Evolutionary conservation across 2,329 filamentous ascomycete genomes (phyloP).

Genomic region (Aspergillus ustus): DNA sequence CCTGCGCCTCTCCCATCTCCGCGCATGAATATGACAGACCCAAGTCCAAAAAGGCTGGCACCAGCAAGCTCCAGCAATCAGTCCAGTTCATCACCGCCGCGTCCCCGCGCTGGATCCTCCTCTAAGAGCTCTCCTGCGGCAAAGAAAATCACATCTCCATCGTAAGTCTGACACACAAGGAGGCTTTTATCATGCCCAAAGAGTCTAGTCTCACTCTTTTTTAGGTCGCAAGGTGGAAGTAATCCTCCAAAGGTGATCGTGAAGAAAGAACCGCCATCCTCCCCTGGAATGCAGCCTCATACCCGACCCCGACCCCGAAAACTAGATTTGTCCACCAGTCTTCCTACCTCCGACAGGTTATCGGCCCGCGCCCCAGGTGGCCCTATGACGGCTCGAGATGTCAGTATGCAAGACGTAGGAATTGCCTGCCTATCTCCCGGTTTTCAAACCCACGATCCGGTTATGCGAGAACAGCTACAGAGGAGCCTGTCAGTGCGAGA

Average conservation of each 20-base stretch:
- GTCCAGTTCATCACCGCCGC: slow-evolving; percentile 40
- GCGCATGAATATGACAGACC: slow-evolving; percentile 46
- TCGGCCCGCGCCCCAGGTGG: slow-evolving; percentile 70
- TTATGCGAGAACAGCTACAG: slow-evolving; percentile 93
- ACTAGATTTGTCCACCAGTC: slow-evolving; percentile 51
- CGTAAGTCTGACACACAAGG: slow-evolving; percentile 48
- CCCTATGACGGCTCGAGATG: slow-evolving; percentile 75
- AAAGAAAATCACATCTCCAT: slow-evolving; percentile 46
- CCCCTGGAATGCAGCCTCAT: slow-evolving; percentile 73
- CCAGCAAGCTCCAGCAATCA: slow-evolving; percentile 40
- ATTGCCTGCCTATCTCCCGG: slow-evolving; percentile 93
- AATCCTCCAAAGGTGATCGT: slow-evolving; percentile 81
- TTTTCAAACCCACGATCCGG: slow-evolving; percentile 94
- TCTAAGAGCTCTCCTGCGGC: slow-evolving; percentile 41
- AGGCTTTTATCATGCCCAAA: neutral
- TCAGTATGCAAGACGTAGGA: slow-evolving; percentile 89
- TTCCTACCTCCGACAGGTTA: slow-evolving; percentile 50
- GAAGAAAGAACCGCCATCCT: slow-evolving; percentile 88
- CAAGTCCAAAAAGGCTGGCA: slow-evolving; percentile 49
- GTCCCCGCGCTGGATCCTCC: slow-evolving; percentile 40
- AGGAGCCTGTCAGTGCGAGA: slow-evolving; percentile 91
- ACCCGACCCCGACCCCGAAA: slow-evolving; percentile 56
- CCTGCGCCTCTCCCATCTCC: slow-evolving; percentile 49
- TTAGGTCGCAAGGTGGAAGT: slow-evolving; percentile 49
- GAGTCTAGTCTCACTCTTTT: slow-evolving; percentile 22